A percentile compares a stretch with the other conserved stretches of the same genome.
Conservation (phyloP, 257 asterid species). For the Coffea eugenioides region DNA sequence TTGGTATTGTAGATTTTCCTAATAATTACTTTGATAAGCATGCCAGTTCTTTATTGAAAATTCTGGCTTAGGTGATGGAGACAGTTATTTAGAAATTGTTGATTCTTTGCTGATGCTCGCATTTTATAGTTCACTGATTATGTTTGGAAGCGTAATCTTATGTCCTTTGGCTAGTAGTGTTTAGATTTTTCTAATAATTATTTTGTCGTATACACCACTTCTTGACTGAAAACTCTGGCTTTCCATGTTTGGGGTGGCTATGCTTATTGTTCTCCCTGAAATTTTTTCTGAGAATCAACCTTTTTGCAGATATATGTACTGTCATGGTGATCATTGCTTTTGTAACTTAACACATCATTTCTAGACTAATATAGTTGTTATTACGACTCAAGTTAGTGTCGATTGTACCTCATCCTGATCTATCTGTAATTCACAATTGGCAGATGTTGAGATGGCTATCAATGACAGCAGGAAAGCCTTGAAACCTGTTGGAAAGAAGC, state of each 20-base stretch:
- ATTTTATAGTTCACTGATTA: no score
- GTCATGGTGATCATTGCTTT: neutral
- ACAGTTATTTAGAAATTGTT: no score
- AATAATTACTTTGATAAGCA: no score
- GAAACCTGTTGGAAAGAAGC: constrained; percentile 81
- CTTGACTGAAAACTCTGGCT: neutral
- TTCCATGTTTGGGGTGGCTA: neutral
- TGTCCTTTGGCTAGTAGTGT: no score
- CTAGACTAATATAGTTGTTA: neutral
- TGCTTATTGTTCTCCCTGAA: neutral
- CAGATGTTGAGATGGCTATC: constrained; percentile 65
- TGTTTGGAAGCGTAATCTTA: no score
- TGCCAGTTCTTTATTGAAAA: no score
- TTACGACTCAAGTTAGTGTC: neutral
- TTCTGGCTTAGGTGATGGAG: no score
- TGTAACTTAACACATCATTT: neutral
- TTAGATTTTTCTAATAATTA: no score
- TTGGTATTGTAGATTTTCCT: no score
- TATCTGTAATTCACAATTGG: constrained; percentile 8
- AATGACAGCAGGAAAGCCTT: constrained; percentile 35
- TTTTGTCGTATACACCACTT: no score
- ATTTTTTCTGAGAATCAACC: neutral
- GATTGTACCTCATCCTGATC: neutral
- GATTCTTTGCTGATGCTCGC: no score
- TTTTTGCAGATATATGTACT: no score